These are phyloP conservation scores for Mollisiaceae sp. DNA, from an alignment of 2,329 filamentous ascomycete genomes.

Conservation along the genomic window DNA sequence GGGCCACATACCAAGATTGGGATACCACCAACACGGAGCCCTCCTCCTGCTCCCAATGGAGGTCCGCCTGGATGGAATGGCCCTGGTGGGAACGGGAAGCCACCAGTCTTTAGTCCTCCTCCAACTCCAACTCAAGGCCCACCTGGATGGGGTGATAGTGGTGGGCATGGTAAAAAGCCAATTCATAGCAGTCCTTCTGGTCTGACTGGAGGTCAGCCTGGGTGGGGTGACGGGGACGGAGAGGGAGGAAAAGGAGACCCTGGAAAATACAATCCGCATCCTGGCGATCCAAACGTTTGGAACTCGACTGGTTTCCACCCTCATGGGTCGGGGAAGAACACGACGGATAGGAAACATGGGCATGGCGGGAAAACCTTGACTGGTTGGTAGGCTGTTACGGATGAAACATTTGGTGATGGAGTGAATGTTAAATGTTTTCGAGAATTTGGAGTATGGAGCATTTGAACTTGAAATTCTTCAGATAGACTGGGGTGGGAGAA, in stretches of 20 bases:
- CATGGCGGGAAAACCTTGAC: neutral
- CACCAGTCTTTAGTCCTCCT: neutral
- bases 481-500: too few relatives aligned
- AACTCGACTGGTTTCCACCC: neutral
- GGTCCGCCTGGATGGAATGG: neutral
- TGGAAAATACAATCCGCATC: neutral
- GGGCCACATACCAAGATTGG: neutral
- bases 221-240: neutral
- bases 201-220: neutral
- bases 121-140: neutral
- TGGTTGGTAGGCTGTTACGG: neutral
- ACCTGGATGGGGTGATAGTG: too few relatives aligned
- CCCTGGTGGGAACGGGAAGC: neutral
- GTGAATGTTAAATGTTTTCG: too few relatives aligned
- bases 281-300: neutral
- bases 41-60: neutral
- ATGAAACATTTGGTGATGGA: neutral
- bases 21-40: neutral
- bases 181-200: too few relatives aligned
- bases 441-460: too few relatives aligned
- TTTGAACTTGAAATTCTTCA: too few relatives aligned
- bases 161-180: too few relatives aligned
- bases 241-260: neutral
- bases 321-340: neutral
- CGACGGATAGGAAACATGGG: neutral